Evolutionary conservation across 305 asterid species (phyloP).

Genomic region (Fraxinus xanthoxyloides): DNA sequence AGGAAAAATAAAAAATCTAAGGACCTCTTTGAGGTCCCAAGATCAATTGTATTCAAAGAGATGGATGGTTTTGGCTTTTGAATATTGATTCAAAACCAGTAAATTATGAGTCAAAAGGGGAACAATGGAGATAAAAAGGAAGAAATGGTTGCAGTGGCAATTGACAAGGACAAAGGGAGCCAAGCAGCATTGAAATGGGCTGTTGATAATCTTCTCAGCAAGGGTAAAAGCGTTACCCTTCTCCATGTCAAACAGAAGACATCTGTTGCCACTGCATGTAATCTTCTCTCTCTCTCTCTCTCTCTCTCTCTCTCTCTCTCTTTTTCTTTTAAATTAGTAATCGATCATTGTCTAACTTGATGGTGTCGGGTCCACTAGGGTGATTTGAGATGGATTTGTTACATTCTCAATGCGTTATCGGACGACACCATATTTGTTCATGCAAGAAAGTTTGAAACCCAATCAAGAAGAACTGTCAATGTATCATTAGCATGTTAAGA

Average conservation of each 20-base stretch:
- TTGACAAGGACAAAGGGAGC: slow-evolving; percentile 89
- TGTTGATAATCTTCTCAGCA: slow-evolving; percentile 62
- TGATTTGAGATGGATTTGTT: neutral
- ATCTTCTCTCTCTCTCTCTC: neutral
- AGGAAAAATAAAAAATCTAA: neutral
- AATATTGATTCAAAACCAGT: neutral
- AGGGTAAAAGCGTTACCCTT: slow-evolving; percentile 65
- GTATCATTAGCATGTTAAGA: neutral
- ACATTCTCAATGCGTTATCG: neutral
- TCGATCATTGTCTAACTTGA: neutral
- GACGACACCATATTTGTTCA: neutral
- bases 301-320: neutral
- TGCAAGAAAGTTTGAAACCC: neutral
- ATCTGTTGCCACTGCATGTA: slow-evolving; percentile 24
- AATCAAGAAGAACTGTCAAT: neutral
- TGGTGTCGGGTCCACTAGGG: neutral
- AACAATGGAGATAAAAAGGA: slow-evolving; percentile 38
- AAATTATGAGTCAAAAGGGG: slow-evolving; percentile 35
- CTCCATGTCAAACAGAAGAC: slow-evolving; percentile 59
- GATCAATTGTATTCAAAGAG: neutral
- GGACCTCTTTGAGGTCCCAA: neutral
- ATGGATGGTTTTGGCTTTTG: neutral
- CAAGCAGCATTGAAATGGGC: slow-evolving; percentile 97
- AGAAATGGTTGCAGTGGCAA: slow-evolving; percentile 65
- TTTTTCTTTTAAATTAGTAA: neutral